A percentile compares a stretch with the other conserved stretches of the same genome.
Conservation (phyloP, 176 grass and related monocot species). For the Oryza australiensis region DNA sequence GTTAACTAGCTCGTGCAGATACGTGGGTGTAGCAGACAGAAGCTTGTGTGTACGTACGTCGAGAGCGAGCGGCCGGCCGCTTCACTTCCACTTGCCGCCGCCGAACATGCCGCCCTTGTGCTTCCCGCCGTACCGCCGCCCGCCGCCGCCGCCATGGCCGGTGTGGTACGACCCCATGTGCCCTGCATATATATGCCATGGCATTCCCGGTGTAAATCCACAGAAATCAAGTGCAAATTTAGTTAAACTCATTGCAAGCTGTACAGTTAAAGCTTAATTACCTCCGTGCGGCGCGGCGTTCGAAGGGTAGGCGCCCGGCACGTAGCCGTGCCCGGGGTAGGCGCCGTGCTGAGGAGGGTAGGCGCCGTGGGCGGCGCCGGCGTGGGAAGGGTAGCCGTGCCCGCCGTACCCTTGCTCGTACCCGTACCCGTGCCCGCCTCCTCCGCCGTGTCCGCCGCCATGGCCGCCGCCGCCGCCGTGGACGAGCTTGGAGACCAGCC, state of each 20-base stretch:
- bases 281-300: constrained; percentile 29
- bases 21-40: background rate
- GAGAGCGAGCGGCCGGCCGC: too few species aligned
- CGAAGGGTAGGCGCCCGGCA: background rate
- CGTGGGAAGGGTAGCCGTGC: background rate
- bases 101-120: constrained; percentile 51
- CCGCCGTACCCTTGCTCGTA: constrained; percentile 1
- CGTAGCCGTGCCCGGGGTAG: constrained; percentile 30
- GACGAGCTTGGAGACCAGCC: constrained; percentile 36
- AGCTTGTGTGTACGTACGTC: background rate
- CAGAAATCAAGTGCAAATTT: background rate
- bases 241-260: too few species aligned
- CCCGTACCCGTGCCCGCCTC: constrained; percentile 1
- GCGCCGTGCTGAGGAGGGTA: constrained; percentile 31
- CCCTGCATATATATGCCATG: background rate
- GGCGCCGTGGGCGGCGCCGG: background rate
- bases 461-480: constrained; percentile 3
- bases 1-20: background rate
- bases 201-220: background rate
- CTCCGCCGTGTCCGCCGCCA: constrained; percentile 18
- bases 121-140: constrained; percentile 34
- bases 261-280: too few species aligned
- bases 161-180: constrained; percentile 45
- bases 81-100: constrained; percentile 53
- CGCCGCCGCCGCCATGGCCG: constrained; percentile 30